Percentiles rank a stretch among this genome's conserved stretches.
Evolutionary conservation across 1,139 yeast genomes (phyloP).

Genomic region (Diutina neorugosa): DNA sequence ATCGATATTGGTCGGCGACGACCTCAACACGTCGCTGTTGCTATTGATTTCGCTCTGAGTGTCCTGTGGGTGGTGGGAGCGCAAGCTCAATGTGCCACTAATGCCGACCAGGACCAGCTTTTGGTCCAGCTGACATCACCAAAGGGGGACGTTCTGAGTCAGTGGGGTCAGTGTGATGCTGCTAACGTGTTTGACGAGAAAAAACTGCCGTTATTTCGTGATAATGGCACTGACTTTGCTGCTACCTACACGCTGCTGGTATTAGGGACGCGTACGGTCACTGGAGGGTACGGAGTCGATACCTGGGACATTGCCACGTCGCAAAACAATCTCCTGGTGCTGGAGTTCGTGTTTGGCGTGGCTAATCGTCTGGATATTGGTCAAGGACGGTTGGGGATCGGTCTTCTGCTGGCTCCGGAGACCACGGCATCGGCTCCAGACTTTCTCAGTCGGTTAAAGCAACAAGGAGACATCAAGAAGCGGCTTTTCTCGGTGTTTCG

Average conservation of each 20-base stretch:
- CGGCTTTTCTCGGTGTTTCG: slow-evolving; percentile 1
- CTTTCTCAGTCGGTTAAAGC: not conserved
- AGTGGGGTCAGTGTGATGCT: not conserved
- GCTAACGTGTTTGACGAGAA: not conserved
- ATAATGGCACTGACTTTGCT: not conserved
- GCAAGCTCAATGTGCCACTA: not conserved
- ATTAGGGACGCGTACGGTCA: not conserved
- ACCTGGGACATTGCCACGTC: not conserved
- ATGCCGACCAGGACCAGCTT: not conserved
- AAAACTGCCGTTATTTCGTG: not conserved
- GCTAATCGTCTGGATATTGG: not conserved
- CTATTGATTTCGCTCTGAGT: not conserved
- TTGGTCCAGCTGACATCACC: not conserved
- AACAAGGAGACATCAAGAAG: not conserved
- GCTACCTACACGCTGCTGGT: not conserved
- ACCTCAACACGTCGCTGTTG: not conserved
- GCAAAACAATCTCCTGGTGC: not conserved
- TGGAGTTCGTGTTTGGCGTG: not conserved
- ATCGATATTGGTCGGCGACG: not conserved
- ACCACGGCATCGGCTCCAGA: not conserved
- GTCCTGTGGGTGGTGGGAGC: not conserved
- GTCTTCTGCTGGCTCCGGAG: not conserved
- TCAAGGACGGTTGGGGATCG: not conserved
- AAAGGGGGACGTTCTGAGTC: too few species aligned
- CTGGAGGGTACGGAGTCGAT: not conserved